Conservation (phyloP, 2,329 filamentous ascomycete genomes). For the Talaromyces pinophilus region DNA sequence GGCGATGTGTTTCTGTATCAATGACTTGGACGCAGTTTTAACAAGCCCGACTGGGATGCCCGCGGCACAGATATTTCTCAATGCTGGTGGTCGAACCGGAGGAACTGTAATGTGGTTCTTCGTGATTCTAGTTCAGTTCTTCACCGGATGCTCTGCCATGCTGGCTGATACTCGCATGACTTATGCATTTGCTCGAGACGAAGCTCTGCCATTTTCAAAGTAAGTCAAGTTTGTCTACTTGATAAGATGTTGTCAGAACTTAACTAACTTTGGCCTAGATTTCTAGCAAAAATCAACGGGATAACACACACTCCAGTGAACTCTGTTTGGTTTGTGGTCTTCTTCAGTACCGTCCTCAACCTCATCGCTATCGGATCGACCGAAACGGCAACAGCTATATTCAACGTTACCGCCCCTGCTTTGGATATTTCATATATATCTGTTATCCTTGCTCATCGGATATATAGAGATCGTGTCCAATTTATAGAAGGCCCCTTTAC, state of each 20-base stretch:
- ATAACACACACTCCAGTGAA: conserved; percentile 62
- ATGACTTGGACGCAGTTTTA: conserved; percentile 59
- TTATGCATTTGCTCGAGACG: conserved; percentile 62
- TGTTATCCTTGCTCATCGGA: conserved; percentile 60
- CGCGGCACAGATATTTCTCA: conserved; percentile 61
- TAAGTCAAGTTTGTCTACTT: conserved; percentile 34
- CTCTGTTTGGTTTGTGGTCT: conserved; percentile 64
- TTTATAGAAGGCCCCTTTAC: conserved; percentile 62
- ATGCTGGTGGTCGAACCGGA: conserved; percentile 59
- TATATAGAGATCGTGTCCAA: conserved; percentile 54
- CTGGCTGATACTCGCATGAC: conserved; percentile 64
- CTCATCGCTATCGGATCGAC: conserved; percentile 50
- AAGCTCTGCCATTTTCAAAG: conserved; percentile 62
- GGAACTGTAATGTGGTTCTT: conserved; percentile 63
- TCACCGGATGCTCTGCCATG: conserved; percentile 66
- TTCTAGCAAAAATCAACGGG: conserved; percentile 55
- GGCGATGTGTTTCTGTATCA: conserved; percentile 64
- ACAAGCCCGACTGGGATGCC: conserved; percentile 61
- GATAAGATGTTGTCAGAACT: background rate
- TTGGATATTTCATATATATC: conserved; percentile 59
- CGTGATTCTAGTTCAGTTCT: conserved; percentile 64
- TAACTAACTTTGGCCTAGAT: conserved; percentile 34
- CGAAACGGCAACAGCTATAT: conserved; percentile 51
- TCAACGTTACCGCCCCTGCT: conserved; percentile 56
- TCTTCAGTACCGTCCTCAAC: conserved; percentile 56